Conservation (phyloP, 2,329 filamentous ascomycete genomes). For the Amesomyces nigricolor region DNA sequence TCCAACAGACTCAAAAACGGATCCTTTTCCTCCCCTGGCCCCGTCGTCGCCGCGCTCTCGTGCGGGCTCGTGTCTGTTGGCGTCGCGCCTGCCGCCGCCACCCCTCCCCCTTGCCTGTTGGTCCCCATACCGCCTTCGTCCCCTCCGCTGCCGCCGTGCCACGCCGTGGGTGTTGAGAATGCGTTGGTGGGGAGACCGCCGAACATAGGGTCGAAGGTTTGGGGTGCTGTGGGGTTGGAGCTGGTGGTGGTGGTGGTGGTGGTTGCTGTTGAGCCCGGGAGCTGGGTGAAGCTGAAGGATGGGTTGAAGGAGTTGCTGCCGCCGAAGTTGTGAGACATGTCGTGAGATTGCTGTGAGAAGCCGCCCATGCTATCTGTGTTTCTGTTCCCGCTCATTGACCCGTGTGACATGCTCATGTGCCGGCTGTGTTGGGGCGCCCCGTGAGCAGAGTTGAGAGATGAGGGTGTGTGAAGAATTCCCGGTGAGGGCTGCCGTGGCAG, state of each 20-base stretch:
- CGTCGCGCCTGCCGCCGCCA: constrained; percentile 36
- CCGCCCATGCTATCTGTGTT: constrained; percentile 35
- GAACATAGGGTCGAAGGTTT: constrained; percentile 56
- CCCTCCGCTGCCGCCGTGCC: constrained; percentile 39
- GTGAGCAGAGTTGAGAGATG: constrained; percentile 33
- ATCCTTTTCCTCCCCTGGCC: constrained; percentile 62
- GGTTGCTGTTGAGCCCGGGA: constrained; percentile 16
- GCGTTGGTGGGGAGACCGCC: constrained; percentile 48
- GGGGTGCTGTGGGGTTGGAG: constrained; percentile 9
- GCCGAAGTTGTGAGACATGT: constrained; percentile 26
- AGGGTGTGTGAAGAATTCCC: constrained; percentile 36
- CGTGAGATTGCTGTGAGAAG: constrained; percentile 29
- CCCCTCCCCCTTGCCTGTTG: constrained; percentile 5
- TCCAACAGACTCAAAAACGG: constrained; percentile 75
- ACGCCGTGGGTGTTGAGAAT: constrained; percentile 47
- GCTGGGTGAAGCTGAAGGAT: constrained; percentile 36
- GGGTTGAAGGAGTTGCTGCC: constrained; percentile 37
- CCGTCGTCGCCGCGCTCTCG: constrained; percentile 43
- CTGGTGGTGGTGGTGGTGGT: constrained; percentile 1
- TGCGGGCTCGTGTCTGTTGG: constrained; percentile 47
- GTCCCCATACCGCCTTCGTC: constrained; percentile 14
- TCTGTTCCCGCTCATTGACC: constrained; percentile 30
- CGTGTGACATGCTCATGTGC: constrained; percentile 30
- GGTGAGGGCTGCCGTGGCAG: constrained; percentile 37
- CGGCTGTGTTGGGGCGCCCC: constrained; percentile 31